Evolutionary conservation across 768 basidiomycete genomes (phyloP).

Genomic region (Lactifluus volemus): DNA sequence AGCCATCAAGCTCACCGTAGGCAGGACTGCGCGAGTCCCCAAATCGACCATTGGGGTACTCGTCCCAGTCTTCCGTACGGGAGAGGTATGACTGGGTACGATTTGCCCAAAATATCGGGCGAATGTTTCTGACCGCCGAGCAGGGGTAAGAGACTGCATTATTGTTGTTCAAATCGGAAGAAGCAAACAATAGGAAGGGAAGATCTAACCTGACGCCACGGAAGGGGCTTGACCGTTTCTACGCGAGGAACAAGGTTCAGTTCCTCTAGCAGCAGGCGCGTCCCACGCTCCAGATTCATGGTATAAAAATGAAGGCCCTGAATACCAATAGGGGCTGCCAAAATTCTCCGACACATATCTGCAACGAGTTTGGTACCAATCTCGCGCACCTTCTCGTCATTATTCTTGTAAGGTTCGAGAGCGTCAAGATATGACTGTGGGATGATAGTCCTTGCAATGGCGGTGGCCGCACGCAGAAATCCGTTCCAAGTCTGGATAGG

Average conservation of each 20-base stretch:
- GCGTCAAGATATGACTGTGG: constrained; percentile 67
- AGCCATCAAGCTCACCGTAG: constrained; percentile 96
- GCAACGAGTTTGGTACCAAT: constrained; percentile 93
- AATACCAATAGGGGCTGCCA: constrained; percentile 73
- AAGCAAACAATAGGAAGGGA: constrained; percentile 6
- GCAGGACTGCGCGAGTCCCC: constrained; percentile 97
- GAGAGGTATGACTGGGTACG: constrained; percentile 90
- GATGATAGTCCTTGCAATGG: constrained; percentile 67
- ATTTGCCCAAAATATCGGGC: constrained; percentile 99
- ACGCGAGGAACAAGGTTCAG: constrained; percentile 78
- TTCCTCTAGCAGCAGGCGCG: constrained; percentile 91
- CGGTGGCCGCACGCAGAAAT: constrained; percentile 69
- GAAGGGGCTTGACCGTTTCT: constrained; percentile 89
- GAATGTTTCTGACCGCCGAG: constrained; percentile 85
- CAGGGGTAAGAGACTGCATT: constrained; percentile 79
- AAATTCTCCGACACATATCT: constrained; percentile 85
- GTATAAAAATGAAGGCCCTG: constrained; percentile 93
- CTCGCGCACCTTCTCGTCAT: constrained; percentile 89
- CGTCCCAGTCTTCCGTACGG: constrained; percentile 98
- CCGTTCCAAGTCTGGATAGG: constrained; percentile 97
- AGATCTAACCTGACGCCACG: constrained; percentile 81
- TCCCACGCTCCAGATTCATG: constrained; percentile 94
- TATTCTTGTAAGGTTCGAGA: constrained; percentile 79
- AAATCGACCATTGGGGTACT: constrained; percentile 98
- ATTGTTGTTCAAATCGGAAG: constrained; percentile 11